Evolutionary conservation across 1,139 yeast genomes (phyloP), one percentile per base, ranked within the genome.

Genomic region (Yamadazyma siamensis): DNA sequence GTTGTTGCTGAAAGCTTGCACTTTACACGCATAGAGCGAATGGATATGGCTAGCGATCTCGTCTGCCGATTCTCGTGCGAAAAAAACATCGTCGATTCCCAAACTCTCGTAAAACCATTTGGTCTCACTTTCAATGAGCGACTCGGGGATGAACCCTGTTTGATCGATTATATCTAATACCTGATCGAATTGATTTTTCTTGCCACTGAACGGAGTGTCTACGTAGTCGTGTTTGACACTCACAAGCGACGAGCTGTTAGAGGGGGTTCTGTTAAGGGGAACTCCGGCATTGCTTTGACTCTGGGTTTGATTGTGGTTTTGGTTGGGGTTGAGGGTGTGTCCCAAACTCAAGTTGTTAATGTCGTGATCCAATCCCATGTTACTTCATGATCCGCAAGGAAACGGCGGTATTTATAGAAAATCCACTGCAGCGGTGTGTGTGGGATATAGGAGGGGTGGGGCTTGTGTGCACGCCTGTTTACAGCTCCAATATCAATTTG

Each of bases 41-140:
- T 85, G 87, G 43, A 80, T 77, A 54, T 87, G 94, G 34, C 85
- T 75, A 24, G 87, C 91, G 48, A 91, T 83, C 36, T 80, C 88
- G 36, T 74, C 77, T 14, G 89, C 82, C 4, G 85, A 64, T 54
- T 89, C 96, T 44, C 85, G 77, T 32, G 94, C 91, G 54, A 91
- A 89, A 61, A 86, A 91, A 23, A 87, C 82, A 54, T 83, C 96
- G 53, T 88, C 96, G 41, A 91, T 87, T 24, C 96, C 96, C 44
- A 91, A 71, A 31, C 75, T 64, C 39, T 84, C 79, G 63, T 91
- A 91, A 56, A 91, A 91, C 94, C 96, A 89, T 49, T 71, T 75
- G 6, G 94, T 80, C 60, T 89, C 97, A 35, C 75, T 68, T 59
- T 88, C 96, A 47, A 91, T 84, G 47, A 87, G 67, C 32, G 76